Evolutionary conservation across 352 stramenopile genomes (phyloP).

Genomic region (Pythium coloratum): DNA sequence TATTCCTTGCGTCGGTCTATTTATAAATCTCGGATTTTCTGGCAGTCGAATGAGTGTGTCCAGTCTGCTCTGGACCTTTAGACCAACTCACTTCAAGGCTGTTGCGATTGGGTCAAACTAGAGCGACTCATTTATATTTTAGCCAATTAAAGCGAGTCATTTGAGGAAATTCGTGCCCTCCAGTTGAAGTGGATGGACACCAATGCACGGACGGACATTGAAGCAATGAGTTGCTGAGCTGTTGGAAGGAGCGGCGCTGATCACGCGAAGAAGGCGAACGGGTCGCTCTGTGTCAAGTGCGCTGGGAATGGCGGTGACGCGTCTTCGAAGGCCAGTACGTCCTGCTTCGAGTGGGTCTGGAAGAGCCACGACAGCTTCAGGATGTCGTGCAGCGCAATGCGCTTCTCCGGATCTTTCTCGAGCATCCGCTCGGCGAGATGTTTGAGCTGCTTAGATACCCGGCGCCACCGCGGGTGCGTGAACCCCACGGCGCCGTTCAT

Average conservation of each 20-base stretch:
- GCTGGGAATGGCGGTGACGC: constrained; percentile 15
- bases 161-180: not conserved
- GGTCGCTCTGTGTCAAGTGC: constrained; percentile 22
- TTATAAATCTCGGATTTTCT: constrained; percentile 5
- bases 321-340: constrained; percentile 8
- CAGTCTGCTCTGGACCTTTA: not conserved
- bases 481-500: constrained; percentile 58
- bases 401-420: constrained; percentile 40
- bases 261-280: constrained; percentile 30
- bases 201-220: not conserved
- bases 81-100: constrained; percentile 24
- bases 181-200: not conserved
- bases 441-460: constrained; percentile 38
- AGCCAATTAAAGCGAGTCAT: constrained; percentile 18
- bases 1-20: not conserved
- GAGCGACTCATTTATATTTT: constrained; percentile 14
- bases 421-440: constrained; percentile 49
- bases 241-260: not conserved
- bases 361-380: constrained; percentile 56
- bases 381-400: constrained; percentile 57
- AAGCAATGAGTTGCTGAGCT: not conserved
- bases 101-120: constrained; percentile 15
- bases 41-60: not conserved
- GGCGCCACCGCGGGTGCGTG: constrained; percentile 34
- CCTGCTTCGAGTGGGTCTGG: constrained; percentile 28